A percentile compares a stretch with the other conserved stretches of the same genome.
Conservation (phyloP, 2,329 filamentous ascomycete species). For the Neopestalotiopsis rosae region DNA sequence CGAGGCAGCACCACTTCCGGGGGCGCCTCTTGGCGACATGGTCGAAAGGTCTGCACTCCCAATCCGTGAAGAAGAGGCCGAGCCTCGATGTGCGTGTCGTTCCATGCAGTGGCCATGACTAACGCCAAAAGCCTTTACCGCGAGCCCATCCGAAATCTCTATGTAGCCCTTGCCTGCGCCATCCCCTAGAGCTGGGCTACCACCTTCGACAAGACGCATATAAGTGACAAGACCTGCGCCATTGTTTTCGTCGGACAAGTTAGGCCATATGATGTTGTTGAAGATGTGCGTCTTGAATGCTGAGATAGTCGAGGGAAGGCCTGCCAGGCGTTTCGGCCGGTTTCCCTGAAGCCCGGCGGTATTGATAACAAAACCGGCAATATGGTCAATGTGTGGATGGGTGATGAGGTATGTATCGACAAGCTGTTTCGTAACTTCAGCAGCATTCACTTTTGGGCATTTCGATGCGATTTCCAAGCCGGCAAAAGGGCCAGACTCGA, state of each 20-base stretch:
- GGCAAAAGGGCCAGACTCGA: slow-evolving; percentile 76
- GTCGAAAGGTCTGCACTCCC: slow-evolving; percentile 52
- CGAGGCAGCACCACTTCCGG: slow-evolving; percentile 31
- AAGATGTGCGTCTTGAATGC: slow-evolving; percentile 95
- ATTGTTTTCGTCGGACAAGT: slow-evolving; percentile 93
- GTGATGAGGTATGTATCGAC: slow-evolving; percentile 92
- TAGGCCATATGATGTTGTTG: slow-evolving; percentile 98
- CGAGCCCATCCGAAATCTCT: slow-evolving; percentile 85
- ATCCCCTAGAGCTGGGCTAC: slow-evolving; percentile 81
- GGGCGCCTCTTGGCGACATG: slow-evolving; percentile 28
- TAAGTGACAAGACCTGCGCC: slow-evolving; percentile 93
- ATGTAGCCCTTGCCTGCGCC: slow-evolving; percentile 84
- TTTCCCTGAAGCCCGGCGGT: slow-evolving; percentile 84
- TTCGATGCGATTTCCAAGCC: slow-evolving; percentile 74
- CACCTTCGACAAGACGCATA: slow-evolving; percentile 85
- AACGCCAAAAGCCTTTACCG: slow-evolving; percentile 85
- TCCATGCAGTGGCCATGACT: slow-evolving; percentile 91
- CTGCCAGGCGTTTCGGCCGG: slow-evolving; percentile 84
- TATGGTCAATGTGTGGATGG: slow-evolving; percentile 95
- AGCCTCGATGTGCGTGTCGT: slow-evolving; percentile 69
- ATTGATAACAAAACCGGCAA: slow-evolving; percentile 90
- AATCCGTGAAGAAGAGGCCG: slow-evolving; percentile 54
- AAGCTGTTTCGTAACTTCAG: slow-evolving; percentile 77
- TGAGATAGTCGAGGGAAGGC: slow-evolving; percentile 85
- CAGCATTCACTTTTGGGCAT: slow-evolving; percentile 77